Evolutionary conservation across 306 rosid genomes (phyloP), one percentile per base, ranked within the genome.

Genomic region (Pueraria montana): DNA sequence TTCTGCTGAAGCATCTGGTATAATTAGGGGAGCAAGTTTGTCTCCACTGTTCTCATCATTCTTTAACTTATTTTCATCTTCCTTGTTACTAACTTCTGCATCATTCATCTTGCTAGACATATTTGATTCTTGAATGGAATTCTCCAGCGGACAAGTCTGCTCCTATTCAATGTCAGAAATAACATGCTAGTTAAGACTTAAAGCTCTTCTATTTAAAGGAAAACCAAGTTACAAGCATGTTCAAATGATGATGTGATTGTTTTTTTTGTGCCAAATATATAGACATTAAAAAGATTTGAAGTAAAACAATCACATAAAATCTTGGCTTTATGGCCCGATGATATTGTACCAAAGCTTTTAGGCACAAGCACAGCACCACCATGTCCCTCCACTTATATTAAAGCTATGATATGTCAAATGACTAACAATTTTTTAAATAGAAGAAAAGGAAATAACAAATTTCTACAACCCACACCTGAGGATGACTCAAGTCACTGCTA

Each of bases 381-480:
- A 0, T 66, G 27, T 23, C 6, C 27, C 56, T 13, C 9, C 2
- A 77, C 11, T 32, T 23, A 23, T 16, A 13, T 24, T 49, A 4
- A 56, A 69, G 71, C 3, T 21, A 42, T 58, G 62, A 74, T 26
- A 23, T 78, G 36, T 43, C 63, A 40, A 40, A 36, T 26, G 24
- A 42, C 56, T 12, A 27, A 24, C 4, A 61, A 17, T 6, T 11
- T 79, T 11, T 23, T 27, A 11, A 14, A 50, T 59, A 18, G 36
- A 46, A 50, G 8, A 38, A 49, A 61, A 79, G 45, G 0, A 20
- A 70, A 64, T n/a, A 24, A 45, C 0, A 21, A 52, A n/a, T 68
- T 66, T 18, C 50, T 43, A 64, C n/a, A 61, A 77, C n/a, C 78
- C 86, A 53, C 38, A 91, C 91, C 92, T 87, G 86, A 18, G 77